phyloP scores from a whole-genome alignment of 805 yeast genomes.

The Metschnikowia sp. region DNA sequence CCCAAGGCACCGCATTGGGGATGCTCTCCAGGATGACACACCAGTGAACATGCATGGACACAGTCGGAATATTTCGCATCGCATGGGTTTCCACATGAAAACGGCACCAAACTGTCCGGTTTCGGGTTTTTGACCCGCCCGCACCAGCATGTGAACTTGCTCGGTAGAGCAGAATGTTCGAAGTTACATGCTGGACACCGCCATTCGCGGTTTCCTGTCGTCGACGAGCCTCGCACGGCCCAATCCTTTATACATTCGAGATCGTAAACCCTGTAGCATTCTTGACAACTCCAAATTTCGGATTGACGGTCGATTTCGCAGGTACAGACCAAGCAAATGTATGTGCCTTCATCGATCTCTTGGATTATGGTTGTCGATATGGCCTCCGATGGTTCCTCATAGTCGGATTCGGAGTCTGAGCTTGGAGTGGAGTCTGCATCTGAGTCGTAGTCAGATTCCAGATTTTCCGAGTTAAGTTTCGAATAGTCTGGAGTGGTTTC shows the following conservation, averaged over 20 bases:
- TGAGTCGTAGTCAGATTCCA: constrained; percentile 1
- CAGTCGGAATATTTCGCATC: constrained; percentile 52
- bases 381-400: constrained; percentile 22
- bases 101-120: constrained; percentile 60
- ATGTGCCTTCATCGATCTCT: constrained; percentile 66
- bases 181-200: constrained; percentile 81
- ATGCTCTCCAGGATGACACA: constrained; percentile 91
- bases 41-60: constrained; percentile 68
- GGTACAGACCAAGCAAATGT: constrained; percentile 85
- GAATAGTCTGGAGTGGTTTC: too few relatives aligned
- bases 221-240: constrained; percentile 75
- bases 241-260: constrained; percentile 80
- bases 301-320: constrained; percentile 68
- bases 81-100: constrained; percentile 88
- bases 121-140: constrained; percentile 70
- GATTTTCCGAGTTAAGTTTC: background rate
- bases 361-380: constrained; percentile 43
- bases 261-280: constrained; percentile 83
- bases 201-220: constrained; percentile 63
- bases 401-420: constrained; percentile 14
- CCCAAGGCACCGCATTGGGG: constrained; percentile 77
- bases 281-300: constrained; percentile 72
- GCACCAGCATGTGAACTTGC: constrained; percentile 80
- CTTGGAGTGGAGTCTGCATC: constrained; percentile 1
- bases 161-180: constrained; percentile 48